These are phyloP conservation scores for Tulasnella sp. DNA, from an alignment of 768 basidiomycete species.

Conservation along the genomic window DNA sequence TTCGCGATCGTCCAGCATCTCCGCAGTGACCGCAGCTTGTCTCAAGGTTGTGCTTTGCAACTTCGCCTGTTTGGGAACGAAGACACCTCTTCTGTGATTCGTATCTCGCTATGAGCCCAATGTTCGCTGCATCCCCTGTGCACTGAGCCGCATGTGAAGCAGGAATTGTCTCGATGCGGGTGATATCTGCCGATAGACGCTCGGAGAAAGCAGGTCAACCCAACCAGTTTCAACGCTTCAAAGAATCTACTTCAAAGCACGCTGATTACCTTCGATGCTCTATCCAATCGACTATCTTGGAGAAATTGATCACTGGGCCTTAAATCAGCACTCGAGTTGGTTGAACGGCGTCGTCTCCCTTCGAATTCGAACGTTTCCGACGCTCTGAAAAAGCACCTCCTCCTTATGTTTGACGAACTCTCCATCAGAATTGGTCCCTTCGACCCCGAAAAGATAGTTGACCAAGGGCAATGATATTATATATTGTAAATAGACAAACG, in stretches of 20 bases:
- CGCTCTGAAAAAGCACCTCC: background rate
- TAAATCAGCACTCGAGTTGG: background rate
- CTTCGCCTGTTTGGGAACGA: no score
- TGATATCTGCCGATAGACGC: background rate
- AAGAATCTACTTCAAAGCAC: background rate
- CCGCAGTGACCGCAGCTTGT: no score
- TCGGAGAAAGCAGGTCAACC: background rate
- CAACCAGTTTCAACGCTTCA: background rate
- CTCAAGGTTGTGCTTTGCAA: no score
- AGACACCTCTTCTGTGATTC: background rate
- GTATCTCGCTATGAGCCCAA: background rate
- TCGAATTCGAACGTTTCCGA: no score
- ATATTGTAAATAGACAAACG: no score
- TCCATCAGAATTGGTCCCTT: background rate
- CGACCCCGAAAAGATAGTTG: background rate
- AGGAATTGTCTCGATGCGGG: background rate
- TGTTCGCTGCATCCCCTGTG: background rate
- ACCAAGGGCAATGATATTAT: no score
- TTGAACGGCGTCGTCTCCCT: background rate
- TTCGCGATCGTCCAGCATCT: background rate
- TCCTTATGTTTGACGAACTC: background rate
- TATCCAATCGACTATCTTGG: background rate
- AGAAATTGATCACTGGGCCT: background rate
- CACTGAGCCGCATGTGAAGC: background rate
- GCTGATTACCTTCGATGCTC: background rate